Percentiles rank a stretch among this genome's conserved stretches.
Evolutionary conservation across 164 flowering plant genomes (phyloP).

Genomic region (Vitis rupestris): DNA sequence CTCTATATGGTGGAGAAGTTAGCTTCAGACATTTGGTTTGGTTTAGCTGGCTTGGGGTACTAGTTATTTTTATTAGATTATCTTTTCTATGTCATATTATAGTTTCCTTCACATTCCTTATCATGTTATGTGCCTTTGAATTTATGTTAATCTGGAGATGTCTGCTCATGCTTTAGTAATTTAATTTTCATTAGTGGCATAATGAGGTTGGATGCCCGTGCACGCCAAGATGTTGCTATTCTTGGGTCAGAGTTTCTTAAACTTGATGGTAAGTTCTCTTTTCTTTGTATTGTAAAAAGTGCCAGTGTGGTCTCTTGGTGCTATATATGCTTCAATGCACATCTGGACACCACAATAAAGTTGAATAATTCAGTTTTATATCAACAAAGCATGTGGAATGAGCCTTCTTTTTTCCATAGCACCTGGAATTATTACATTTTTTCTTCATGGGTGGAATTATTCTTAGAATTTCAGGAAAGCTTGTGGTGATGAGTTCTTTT

Average conservation of each 20-base stretch:
- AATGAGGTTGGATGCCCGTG: constrained; percentile 88
- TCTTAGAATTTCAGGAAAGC: not conserved
- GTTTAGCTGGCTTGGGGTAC: too few species aligned
- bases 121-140: not conserved
- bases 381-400: not conserved
- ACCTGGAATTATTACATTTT: not conserved
- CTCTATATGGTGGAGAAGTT: too few species aligned
- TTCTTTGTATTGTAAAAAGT: constrained; percentile 4
- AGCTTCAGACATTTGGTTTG: too few species aligned
- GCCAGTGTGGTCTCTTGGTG: not conserved
- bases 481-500: too few species aligned
- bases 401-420: not conserved
- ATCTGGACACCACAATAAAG: not conserved
- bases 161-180: constrained; percentile 7
- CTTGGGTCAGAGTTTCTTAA: constrained; percentile 86
- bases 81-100: too few species aligned
- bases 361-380: too few species aligned
- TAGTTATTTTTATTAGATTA: too few species aligned
- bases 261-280: constrained; percentile 68
- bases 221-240: constrained; percentile 90
- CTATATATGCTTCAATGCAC: not conserved
- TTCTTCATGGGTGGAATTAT: not conserved
- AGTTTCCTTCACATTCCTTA: not conserved
- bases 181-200: constrained; percentile 52
- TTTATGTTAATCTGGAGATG: not conserved